phyloP scores from a whole-genome alignment of 768 basidiomycete genomes.

The Hygrophorus russula region DNA sequence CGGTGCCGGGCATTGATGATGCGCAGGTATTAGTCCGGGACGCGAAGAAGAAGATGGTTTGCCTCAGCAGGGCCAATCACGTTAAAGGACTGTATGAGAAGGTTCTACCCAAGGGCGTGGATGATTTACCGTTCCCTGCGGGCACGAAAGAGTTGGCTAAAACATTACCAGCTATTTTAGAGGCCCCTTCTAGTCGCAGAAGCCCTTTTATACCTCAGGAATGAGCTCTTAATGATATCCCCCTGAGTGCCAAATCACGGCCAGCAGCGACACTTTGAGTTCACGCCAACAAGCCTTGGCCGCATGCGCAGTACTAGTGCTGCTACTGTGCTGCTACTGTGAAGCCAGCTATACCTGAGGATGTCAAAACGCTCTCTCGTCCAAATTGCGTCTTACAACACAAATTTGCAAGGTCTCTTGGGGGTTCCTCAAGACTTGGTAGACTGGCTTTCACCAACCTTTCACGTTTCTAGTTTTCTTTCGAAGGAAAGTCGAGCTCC shows the following conservation, averaged over 20 bases:
- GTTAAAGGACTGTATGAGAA: slow-evolving; percentile 65
- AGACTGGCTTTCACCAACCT: slow-evolving; percentile 81
- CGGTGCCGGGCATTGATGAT: slow-evolving; percentile 83
- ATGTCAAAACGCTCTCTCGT: slow-evolving; percentile 35
- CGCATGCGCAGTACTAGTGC: too few relatives aligned
- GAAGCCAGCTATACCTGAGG: too few relatives aligned
- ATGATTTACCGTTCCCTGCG: slow-evolving; percentile 85
- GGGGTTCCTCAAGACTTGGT: slow-evolving; percentile 80
- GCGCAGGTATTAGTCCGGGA: slow-evolving; percentile 80
- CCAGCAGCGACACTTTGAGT: too few relatives aligned
- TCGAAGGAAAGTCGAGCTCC: slow-evolving; percentile 52
- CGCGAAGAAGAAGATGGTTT: slow-evolving; percentile 78
- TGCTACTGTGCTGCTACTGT: too few relatives aligned
- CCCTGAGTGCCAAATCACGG: too few relatives aligned
- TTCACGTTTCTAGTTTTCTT: slow-evolving; percentile 66
- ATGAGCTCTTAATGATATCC: too few relatives aligned
- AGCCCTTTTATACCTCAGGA: slow-evolving; percentile 76
- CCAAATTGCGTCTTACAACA: slow-evolving; percentile 85
- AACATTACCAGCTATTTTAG: slow-evolving; percentile 51
- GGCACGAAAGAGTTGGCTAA: slow-evolving; percentile 72
- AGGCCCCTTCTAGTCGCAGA: slow-evolving; percentile 59
- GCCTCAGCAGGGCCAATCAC: slow-evolving; percentile 50
- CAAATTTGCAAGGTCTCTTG: slow-evolving; percentile 69
- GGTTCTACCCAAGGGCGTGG: slow-evolving; percentile 72
- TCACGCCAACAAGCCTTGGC: too few relatives aligned